These are phyloP conservation scores for Alternaria gansuensis DNA, from an alignment of 2,329 filamentous ascomycete genomes.

Conservation along the genomic window DNA sequence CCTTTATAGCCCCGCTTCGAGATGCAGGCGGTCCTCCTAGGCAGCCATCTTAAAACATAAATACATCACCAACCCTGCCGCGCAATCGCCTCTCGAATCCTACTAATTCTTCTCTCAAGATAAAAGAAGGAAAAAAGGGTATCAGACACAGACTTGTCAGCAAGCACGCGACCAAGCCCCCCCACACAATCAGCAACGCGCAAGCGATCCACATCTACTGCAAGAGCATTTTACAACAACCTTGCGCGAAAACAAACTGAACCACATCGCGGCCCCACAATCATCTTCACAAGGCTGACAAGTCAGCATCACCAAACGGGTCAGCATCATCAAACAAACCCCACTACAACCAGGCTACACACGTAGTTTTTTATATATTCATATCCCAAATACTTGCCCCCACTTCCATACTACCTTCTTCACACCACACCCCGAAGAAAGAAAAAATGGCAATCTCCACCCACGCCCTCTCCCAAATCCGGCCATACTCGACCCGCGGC, in stretches of 20 bases:
- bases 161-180: slow-evolving; percentile 5
- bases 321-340: neutral
- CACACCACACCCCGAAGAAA: too few relatives aligned
- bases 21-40: neutral
- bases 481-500: slow-evolving; percentile 49
- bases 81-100: neutral
- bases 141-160: neutral
- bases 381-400: neutral
- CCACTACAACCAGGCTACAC: neutral
- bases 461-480: slow-evolving; percentile 44
- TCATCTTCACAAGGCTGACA: neutral
- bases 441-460: slow-evolving; percentile 47
- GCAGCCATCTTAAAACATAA: neutral
- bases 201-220: too few relatives aligned
- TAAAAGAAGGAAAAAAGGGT: neutral
- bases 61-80: neutral
- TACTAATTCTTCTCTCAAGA: neutral
- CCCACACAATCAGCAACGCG: neutral
- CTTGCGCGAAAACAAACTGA: neutral
- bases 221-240: neutral
- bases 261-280: neutral
- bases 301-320: neutral
- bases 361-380: too few relatives aligned
- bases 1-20: neutral
- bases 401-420: neutral